These are phyloP conservation scores for Clohesyomyces aquaticus DNA, from an alignment of 495 filamentous ascomycete species.

Conservation along the genomic window DNA sequence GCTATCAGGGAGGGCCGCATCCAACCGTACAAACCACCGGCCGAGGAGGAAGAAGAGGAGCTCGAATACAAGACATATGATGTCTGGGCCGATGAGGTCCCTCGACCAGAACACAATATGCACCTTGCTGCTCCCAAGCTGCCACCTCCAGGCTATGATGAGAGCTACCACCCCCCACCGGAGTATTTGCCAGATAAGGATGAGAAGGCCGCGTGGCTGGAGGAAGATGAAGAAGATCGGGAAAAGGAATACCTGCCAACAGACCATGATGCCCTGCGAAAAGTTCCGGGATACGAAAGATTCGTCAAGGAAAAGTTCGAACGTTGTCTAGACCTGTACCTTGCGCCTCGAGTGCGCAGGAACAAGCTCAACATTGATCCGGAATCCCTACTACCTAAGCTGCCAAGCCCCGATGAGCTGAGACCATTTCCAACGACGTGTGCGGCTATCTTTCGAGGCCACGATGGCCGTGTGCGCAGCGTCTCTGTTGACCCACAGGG, in stretches of 20 bases:
- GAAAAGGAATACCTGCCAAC: conserved; percentile 86
- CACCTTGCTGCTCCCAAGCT: conserved; percentile 95
- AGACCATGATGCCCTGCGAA: conserved; percentile 78
- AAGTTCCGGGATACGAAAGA: conserved; percentile 88
- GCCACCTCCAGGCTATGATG: conserved; percentile 89
- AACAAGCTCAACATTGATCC: conserved; percentile 97
- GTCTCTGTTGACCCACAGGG: conserved; percentile 78
- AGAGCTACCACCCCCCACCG: conserved; percentile 93
- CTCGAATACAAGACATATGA: conserved; percentile 74
- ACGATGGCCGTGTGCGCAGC: conserved; percentile 84
- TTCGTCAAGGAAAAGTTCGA: conserved; percentile 97
- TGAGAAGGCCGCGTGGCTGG: conserved; percentile 88
- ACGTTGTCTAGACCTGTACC: conserved; percentile 90
- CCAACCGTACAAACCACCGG: conserved; percentile 81
- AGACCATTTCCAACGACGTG: conserved; percentile 90
- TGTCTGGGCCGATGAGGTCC: conserved; percentile 89
- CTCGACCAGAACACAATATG: conserved; percentile 85
- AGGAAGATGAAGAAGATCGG: conserved; percentile 84
- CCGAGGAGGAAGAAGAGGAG: conserved; percentile 68
- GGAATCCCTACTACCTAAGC: conserved; percentile 86
- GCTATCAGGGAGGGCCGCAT: conserved; percentile 95
- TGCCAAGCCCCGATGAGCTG: conserved; percentile 91
- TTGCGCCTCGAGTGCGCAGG: conserved; percentile 87
- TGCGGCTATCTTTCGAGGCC: conserved; percentile 80
- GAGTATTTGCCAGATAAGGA: conserved; percentile 88